These are phyloP conservation scores for Ogataea degrootiae DNA, from an alignment of 805 yeast genomes.

Conservation along the genomic window DNA sequence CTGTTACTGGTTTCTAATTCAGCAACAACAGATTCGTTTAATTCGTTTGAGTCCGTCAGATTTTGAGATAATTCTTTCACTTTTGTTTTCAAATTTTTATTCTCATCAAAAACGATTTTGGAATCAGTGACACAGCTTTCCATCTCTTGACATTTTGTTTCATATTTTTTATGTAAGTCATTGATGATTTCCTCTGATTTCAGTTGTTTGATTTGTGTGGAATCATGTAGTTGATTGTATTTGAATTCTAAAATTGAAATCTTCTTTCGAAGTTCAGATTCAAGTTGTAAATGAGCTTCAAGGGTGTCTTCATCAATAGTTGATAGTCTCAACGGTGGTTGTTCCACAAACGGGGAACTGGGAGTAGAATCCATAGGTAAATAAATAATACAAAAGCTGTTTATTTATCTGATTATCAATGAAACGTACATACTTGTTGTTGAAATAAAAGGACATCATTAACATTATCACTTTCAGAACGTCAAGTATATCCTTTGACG, in stretches of 20 bases:
- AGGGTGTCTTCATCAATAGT: neutral
- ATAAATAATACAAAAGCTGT: too few species aligned
- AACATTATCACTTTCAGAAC: too few species aligned
- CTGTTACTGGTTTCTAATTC: slow-evolving; percentile 1
- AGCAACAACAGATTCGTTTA: slow-evolving; percentile 7
- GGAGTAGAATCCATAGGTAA: slow-evolving; percentile 3
- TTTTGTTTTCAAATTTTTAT: slow-evolving; percentile 33
- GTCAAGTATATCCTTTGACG: too few species aligned
- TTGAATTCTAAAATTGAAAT: slow-evolving; percentile 12
- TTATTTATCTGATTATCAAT: too few species aligned
- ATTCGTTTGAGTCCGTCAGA: neutral
- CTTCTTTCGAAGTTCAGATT: slow-evolving; percentile 7
- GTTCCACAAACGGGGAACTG: slow-evolving; percentile 17
- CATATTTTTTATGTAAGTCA: slow-evolving; percentile 25
- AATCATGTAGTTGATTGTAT: slow-evolving; percentile 1
- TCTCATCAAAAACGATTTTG: slow-evolving; percentile 12
- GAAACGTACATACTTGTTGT: too few species aligned
- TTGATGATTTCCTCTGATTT: slow-evolving; percentile 7
- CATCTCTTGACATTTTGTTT: slow-evolving; percentile 28
- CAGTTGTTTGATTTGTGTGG: neutral
- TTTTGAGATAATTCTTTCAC: slow-evolving; percentile 22
- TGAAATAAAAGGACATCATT: too few species aligned
- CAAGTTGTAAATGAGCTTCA: slow-evolving; percentile 1
- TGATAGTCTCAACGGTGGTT: slow-evolving; percentile 1
- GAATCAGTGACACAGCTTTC: slow-evolving; percentile 22